Conservation (phyloP, 1,139 yeast genomes). For the Pichia sp. region DNA sequence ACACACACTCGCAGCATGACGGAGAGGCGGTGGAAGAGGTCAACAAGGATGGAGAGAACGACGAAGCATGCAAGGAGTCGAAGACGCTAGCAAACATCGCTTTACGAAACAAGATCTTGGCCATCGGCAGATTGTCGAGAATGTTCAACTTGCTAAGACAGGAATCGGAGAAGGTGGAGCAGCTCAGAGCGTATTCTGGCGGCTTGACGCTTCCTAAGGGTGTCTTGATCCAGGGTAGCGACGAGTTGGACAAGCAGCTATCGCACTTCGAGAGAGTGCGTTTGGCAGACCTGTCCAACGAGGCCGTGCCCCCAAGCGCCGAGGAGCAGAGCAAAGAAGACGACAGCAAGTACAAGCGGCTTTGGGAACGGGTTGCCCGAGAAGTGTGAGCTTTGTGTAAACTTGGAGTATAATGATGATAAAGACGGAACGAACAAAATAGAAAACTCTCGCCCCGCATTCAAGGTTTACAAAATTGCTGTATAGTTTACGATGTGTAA, state of each 20-base stretch:
- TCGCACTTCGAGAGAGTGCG: conserved; percentile 80
- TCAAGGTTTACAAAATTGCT: not conserved
- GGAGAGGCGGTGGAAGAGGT: not conserved
- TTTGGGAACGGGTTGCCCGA: conserved; percentile 15
- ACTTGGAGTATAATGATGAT: not conserved
- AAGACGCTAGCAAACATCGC: conserved; percentile 42
- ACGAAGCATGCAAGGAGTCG: conserved; percentile 1
- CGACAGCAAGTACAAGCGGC: conserved; percentile 13
- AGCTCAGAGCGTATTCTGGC: conserved; percentile 61
- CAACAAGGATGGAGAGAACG: not conserved
- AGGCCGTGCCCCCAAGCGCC: conserved; percentile 64
- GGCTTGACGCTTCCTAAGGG: conserved; percentile 77
- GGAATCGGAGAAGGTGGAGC: conserved; percentile 75
- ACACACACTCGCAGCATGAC: too few relatives aligned
- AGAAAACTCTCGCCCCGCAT: not conserved
- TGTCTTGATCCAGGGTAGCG: conserved; percentile 68
- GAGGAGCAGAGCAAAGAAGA: conserved; percentile 19
- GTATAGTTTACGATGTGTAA: not conserved
- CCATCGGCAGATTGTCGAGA: conserved; percentile 90
- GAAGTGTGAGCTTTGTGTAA: not conserved
- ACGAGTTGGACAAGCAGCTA: conserved; percentile 70
- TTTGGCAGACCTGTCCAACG: conserved; percentile 76
- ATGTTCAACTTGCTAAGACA: conserved; percentile 89
- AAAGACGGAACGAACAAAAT: too few relatives aligned
- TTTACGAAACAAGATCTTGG: conserved; percentile 82